A percentile compares a stretch with the other conserved stretches of the same genome.
Evolutionary conservation across 768 basidiomycete species (phyloP).

Genomic region (Xerocomellus chrysenteron): DNA sequence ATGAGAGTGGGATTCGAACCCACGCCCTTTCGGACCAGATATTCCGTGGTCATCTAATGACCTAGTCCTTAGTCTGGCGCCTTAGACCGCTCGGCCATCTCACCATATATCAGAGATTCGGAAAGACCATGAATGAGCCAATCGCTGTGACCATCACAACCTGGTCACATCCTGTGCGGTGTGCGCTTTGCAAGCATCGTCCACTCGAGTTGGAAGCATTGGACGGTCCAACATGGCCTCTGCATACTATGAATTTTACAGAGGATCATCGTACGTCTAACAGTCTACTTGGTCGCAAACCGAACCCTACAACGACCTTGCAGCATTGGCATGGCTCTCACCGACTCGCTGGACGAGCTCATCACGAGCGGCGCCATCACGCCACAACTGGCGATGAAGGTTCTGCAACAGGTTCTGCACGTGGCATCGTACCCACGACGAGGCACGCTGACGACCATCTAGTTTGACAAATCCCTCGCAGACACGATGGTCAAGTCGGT

Average conservation of each 20-base stretch:
- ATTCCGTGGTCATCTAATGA: slow-evolving; percentile 27
- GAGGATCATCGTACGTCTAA: slow-evolving; percentile 78
- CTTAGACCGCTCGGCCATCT: slow-evolving; percentile 65
- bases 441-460: slow-evolving; percentile 18
- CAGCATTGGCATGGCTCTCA: slow-evolving; percentile 96
- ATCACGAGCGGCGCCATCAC: slow-evolving; percentile 97
- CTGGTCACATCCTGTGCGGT: slow-evolving; percentile 12
- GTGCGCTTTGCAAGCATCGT: slow-evolving; percentile 5
- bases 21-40: slow-evolving; percentile 43
- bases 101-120: neutral
- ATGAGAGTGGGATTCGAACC: slow-evolving; percentile 43
- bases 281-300: neutral
- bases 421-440: slow-evolving; percentile 9
- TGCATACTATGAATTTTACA: slow-evolving; percentile 91
- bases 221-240: slow-evolving; percentile 55
- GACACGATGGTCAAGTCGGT: slow-evolving; percentile 92
- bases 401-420: slow-evolving; percentile 84
- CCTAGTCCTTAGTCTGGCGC: slow-evolving; percentile 57
- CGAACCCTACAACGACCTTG: neutral
- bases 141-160: slow-evolving; percentile 23
- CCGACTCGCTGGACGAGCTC: slow-evolving; percentile 97
- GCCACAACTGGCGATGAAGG: slow-evolving; percentile 97
- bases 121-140: neutral
- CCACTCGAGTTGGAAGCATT: slow-evolving; percentile 7
- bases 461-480: slow-evolving; percentile 97